Evolutionary conservation across 805 yeast species (phyloP).

Genomic region (Dipodascopsis uninucleata): DNA sequence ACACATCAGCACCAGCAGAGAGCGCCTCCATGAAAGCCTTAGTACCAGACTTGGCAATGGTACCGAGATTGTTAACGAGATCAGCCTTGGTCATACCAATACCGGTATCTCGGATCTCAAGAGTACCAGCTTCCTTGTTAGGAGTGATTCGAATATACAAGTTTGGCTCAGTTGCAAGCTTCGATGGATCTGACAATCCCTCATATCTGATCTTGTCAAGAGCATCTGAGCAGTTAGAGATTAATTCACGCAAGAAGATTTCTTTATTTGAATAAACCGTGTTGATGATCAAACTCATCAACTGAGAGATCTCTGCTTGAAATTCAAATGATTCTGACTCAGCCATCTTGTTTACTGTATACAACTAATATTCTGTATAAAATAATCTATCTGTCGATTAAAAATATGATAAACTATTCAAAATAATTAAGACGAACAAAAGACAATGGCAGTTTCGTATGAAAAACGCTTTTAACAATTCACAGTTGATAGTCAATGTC

Average conservation of each 20-base stretch:
- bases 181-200: conserved; percentile 86
- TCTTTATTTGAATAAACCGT: conserved; percentile 99
- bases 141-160: conserved; percentile 97
- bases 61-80: conserved; percentile 97
- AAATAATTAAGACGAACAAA: no score
- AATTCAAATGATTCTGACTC: conserved; percentile 41
- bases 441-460: no score
- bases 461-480: no score
- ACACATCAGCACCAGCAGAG: conserved; percentile 98
- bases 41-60: conserved; percentile 99
- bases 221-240: conserved; percentile 99
- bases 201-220: conserved; percentile 97
- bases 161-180: conserved; percentile 92
- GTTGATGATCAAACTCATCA: conserved; percentile 99
- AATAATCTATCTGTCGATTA: no score
- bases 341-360: conserved; percentile 12
- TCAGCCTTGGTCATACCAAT: conserved; percentile 99
- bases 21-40: conserved; percentile 99
- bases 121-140: conserved; percentile 84
- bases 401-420: background rate
- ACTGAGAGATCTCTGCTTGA: conserved; percentile 99
- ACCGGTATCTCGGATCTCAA: conserved; percentile 99
- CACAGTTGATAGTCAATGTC: no score
- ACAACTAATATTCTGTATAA: no score
- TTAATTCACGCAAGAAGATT: conserved; percentile 97